A percentile compares a stretch with the other conserved stretches of the same genome.
Evolutionary conservation across 192 early-diverging fungal genomes (phyloP).

Genomic region (Coemansia sp.): DNA sequence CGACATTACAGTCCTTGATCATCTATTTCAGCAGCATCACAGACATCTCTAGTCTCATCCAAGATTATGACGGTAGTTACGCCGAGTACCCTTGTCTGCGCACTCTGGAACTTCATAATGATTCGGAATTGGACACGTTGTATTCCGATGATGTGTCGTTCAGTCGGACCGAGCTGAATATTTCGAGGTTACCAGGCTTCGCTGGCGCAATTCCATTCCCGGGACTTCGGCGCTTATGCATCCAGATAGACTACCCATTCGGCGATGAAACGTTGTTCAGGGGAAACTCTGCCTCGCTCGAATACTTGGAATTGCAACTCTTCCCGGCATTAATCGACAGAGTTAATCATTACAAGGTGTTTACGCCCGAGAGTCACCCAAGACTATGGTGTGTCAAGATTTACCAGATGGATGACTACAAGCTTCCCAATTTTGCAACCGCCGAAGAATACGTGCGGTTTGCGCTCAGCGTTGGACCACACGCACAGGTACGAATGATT

Average conservation of each 20-base stretch:
- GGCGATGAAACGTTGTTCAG: conserved; percentile 4
- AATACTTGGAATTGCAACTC: background rate
- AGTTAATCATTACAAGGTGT: too few relatives aligned
- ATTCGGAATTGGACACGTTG: background rate
- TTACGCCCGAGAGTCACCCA: background rate
- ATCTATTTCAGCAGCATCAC: background rate
- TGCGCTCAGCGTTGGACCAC: background rate
- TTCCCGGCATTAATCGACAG: too few relatives aligned
- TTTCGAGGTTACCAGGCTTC: background rate
- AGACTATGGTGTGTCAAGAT: background rate
- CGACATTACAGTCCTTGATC: background rate
- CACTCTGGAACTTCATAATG: background rate
- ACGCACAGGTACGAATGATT: background rate
- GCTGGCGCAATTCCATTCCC: background rate
- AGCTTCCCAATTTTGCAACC: background rate
- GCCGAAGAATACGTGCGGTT: background rate
- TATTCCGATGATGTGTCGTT: background rate
- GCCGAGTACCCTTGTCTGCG: background rate
- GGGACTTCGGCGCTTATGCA: background rate
- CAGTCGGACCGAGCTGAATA: too few relatives aligned
- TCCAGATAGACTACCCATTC: background rate
- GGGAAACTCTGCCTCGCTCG: background rate
- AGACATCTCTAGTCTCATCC: background rate
- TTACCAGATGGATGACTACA: background rate
- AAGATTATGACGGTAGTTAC: background rate